These are phyloP conservation scores for Pugionium cornutum DNA, from an alignment of 345 rosid species.

Conservation along the genomic window DNA sequence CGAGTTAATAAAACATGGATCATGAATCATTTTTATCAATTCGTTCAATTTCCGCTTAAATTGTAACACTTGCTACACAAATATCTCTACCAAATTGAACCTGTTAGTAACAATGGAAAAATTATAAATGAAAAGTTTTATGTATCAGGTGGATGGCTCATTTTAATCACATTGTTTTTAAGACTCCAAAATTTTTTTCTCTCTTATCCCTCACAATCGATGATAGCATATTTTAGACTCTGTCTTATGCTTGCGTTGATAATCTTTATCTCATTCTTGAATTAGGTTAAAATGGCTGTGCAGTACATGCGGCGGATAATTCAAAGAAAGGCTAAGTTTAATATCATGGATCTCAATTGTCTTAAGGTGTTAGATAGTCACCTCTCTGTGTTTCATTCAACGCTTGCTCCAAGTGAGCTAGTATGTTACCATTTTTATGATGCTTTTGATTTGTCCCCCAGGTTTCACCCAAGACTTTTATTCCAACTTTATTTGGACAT, in stretches of 20 bases:
- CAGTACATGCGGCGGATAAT: slow-evolving; percentile 86
- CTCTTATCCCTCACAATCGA: slow-evolving; percentile 5
- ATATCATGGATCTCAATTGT: slow-evolving; percentile 89
- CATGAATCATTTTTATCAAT: neutral
- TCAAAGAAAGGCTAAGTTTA: slow-evolving; percentile 94
- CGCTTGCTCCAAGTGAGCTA: slow-evolving; percentile 14
- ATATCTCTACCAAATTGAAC: no score
- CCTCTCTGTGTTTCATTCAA: neutral
- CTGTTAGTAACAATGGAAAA: no score
- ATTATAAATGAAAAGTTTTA: no score
- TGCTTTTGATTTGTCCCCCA: slow-evolving; percentile 29
- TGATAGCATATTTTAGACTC: no score
- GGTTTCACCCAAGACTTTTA: slow-evolving; percentile 87
- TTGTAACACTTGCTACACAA: no score
- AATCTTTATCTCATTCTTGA: slow-evolving; percentile 18
- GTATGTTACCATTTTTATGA: slow-evolving; percentile 26
- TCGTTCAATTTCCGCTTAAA: no score
- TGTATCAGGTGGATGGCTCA: no score
- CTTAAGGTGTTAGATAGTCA: slow-evolving; percentile 56
- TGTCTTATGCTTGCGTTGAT: no score
- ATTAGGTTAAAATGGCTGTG: slow-evolving; percentile 90
- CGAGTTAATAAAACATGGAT: slow-evolving; percentile 9
- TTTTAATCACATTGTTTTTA: no score
- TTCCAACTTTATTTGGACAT: slow-evolving; percentile 95
- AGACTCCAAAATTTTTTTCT: neutral